Base-by-base conservation (phyloP, 441 rosid genomes). In the Croton setiger region DNA sequence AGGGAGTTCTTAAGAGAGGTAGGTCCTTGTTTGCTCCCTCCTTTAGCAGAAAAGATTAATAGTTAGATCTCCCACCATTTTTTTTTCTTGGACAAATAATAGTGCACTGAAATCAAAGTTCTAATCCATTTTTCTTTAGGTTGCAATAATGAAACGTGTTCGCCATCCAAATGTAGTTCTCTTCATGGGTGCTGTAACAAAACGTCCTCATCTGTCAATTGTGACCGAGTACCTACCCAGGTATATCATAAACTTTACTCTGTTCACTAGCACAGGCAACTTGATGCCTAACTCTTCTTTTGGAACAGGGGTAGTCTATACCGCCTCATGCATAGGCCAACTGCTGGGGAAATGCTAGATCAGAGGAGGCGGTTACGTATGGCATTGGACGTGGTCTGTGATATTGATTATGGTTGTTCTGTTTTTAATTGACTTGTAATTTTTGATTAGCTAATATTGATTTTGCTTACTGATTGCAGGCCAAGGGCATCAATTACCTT, bases 81-180 rank as follows among this genome's bases (percentile, higher is more conserved):
- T 15, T 43, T 15, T 47, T 8, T 27, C 21, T 27, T 31, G 20
- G 63, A 51, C 31, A 18, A 52, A 41, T 33, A 31, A 11, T 35
- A 37, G 35, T 33, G 8, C 33, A 35, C 67, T 27, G 37, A 53
- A n/a, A 18, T n/a, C 21, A 15, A 51, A 68, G 23, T 71, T 47
- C 0, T 47, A 33, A 62, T 43, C 47, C 64, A 7, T 17, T 56
- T 52, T 61, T 68, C 15, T 74, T 44, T 67, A 94, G 99, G 99
- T 94, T 77, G 92, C 97, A 36, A 94, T 94, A 75, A 90, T 94
- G 99, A 94, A 91, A 81, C 94, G 97, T 7, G 88, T 94, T 20
- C 92, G 99, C 67, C 99, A 94, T 83, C 97, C 97, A 58, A 91
- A 92, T 79, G 96, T 94, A 54, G 99, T 94, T 80, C 96, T 94